A percentile compares a stretch with the other conserved stretches of the same genome.
Conservation (phyloP, 2,329 filamentous ascomycete genomes). For the Cladosporium sp. region DNA sequence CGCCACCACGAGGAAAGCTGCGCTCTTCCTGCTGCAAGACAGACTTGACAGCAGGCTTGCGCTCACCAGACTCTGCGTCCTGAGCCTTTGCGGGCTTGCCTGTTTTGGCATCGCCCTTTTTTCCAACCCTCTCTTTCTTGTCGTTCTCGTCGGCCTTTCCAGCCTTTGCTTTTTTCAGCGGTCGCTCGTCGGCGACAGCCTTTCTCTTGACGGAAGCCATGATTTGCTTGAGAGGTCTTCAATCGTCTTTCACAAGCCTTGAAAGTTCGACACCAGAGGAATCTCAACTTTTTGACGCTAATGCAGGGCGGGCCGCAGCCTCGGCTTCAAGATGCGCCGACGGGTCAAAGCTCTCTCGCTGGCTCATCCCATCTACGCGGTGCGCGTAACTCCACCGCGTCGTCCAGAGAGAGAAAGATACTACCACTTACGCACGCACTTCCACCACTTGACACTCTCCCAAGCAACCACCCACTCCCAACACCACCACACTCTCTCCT, state of each 20-base stretch:
- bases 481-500: neutral
- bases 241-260: too few species aligned
- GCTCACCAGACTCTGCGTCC: conserved; percentile 20
- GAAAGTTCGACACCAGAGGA: neutral
- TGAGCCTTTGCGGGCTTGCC: conserved; percentile 22
- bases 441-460: conserved; percentile 1
- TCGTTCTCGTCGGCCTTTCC: conserved; percentile 19
- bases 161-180: conserved; percentile 32
- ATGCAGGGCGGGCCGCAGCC: too few species aligned
- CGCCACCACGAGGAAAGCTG: conserved; percentile 88
- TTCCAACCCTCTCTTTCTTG: conserved; percentile 13
- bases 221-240: conserved; percentile 9
- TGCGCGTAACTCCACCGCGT: too few species aligned
- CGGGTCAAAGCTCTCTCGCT: too few species aligned
- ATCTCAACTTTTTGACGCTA: neutral
- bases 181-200: conserved; percentile 36
- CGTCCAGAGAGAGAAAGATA: too few species aligned
- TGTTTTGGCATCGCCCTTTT: conserved; percentile 18
- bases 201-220: conserved; percentile 47
- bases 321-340: too few species aligned
- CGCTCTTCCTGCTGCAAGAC: conserved; percentile 73
- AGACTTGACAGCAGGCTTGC: conserved; percentile 34
- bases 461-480: conserved; percentile 3
- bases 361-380: too few species aligned
- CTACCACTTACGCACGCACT: too few species aligned